Percentiles rank a stretch among this genome's conserved stretches.
Evolutionary conservation across 169 alveolate genomes (phyloP).

Genomic region (Besnoitia besnoiti): DNA sequence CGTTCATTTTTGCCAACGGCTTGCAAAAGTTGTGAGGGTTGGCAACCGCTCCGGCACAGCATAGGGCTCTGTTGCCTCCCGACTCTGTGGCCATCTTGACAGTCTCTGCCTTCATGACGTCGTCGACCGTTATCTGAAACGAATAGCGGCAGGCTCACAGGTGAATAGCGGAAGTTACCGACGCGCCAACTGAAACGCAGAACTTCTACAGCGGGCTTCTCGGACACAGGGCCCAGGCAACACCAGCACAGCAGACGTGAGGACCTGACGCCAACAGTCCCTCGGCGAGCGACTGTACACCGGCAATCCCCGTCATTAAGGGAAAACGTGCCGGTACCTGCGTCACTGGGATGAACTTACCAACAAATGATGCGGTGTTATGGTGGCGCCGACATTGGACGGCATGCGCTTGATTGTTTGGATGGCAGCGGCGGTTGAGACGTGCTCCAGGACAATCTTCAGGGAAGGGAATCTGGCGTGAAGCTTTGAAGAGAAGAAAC

Average conservation of each 20-base stretch:
- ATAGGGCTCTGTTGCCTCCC: background rate
- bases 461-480: constrained; percentile 58
- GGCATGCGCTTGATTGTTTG: constrained; percentile 32
- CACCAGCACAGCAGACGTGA: no score
- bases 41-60: constrained; percentile 16
- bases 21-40: constrained; percentile 73
- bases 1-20: constrained; percentile 68
- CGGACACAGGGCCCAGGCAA: no score
- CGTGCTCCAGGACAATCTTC: constrained; percentile 72
- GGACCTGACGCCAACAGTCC: no score
- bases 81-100: background rate
- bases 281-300: no score
- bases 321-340: no score
- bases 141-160: background rate
- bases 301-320: no score
- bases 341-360: no score
- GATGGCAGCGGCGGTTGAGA: constrained; percentile 72
- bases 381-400: constrained; percentile 67
- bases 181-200: no score
- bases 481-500: constrained; percentile 8
- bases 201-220: no score
- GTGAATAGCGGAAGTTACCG: no score
- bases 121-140: constrained; percentile 61
- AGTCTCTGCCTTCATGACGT: constrained; percentile 47
- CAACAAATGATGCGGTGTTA: constrained; percentile 72